Conservation (phyloP, 192 early-diverging fungal species). For the Fimicolochytrium jonesii region DNA sequence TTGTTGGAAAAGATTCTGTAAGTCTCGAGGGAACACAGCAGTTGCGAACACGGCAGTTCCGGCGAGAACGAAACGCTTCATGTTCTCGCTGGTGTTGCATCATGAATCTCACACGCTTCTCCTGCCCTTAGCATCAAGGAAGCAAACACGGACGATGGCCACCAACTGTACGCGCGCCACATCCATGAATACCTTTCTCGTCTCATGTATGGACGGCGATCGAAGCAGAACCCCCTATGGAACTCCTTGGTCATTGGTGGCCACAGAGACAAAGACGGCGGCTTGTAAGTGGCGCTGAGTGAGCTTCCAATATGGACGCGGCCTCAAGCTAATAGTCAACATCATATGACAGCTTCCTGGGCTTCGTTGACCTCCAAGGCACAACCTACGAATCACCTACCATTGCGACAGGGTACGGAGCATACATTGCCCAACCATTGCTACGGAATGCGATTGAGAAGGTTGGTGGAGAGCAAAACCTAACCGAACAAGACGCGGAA, state of each 20-base stretch:
- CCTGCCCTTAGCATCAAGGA: conserved; percentile 71
- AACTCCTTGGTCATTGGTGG: conserved; percentile 93
- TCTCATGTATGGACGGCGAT: conserved; percentile 88
- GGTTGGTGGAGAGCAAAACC: conserved; percentile 73
- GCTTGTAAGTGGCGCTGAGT: conserved; percentile 13
- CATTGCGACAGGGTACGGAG: conserved; percentile 94
- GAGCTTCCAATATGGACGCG: background rate
- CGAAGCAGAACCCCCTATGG: conserved; percentile 91
- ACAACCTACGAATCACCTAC: conserved; percentile 88
- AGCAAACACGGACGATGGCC: conserved; percentile 84
- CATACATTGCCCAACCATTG: conserved; percentile 84
- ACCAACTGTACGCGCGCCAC: conserved; percentile 74
- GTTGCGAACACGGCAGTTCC: too few species aligned
- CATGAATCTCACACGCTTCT: too few species aligned
- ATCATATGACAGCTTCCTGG: conserved; percentile 63
- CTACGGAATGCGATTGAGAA: conserved; percentile 88
- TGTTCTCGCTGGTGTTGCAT: too few species aligned
- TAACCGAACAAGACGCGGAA: conserved; percentile 87
- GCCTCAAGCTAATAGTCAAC: background rate
- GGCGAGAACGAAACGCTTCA: too few species aligned
- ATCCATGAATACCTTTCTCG: conserved; percentile 88
- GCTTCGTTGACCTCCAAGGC: conserved; percentile 87
- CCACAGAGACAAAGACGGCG: conserved; percentile 68
- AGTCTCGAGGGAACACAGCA: background rate
- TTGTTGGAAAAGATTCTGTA: conserved; percentile 45